Evolutionary conservation across 2,329 filamentous ascomycete genomes (phyloP).

Genomic region (Alternaria gansuensis): DNA sequence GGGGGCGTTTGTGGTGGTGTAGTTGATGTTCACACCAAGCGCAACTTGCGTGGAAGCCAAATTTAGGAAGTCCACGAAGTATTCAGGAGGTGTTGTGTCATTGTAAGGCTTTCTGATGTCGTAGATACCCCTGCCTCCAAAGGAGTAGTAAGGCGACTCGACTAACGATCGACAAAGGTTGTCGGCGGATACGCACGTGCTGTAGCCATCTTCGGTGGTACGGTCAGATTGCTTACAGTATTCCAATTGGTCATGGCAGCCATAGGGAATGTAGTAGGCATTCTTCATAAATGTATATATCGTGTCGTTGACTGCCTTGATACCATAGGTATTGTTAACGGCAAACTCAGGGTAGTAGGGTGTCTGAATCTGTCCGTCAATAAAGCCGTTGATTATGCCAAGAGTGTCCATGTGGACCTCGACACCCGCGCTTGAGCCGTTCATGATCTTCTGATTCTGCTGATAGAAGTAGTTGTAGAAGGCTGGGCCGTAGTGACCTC

Average conservation of each 20-base stretch:
- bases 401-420: slow-evolving; percentile 64
- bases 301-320: slow-evolving; percentile 59
- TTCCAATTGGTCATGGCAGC: slow-evolving; percentile 62
- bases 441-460: slow-evolving; percentile 63
- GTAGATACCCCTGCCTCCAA: slow-evolving; percentile 61
- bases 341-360: slow-evolving; percentile 61
- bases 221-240: slow-evolving; percentile 54
- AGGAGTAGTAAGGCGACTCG: slow-evolving; percentile 55
- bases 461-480: slow-evolving; percentile 67
- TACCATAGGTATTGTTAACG: slow-evolving; percentile 65
- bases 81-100: slow-evolving; percentile 63
- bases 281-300: slow-evolving; percentile 57
- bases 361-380: slow-evolving; percentile 61
- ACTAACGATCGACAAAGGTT: slow-evolving; percentile 56
- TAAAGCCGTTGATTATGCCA: slow-evolving; percentile 64
- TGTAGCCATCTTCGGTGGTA: slow-evolving; percentile 38
- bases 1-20: slow-evolving; percentile 54
- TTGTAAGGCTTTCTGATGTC: slow-evolving; percentile 62
- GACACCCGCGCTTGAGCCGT: slow-evolving; percentile 59
- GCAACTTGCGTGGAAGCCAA: slow-evolving; percentile 62
- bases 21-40: slow-evolving; percentile 64
- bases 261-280: slow-evolving; percentile 58
- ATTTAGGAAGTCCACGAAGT: slow-evolving; percentile 63
- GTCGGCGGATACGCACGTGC: slow-evolving; percentile 51
- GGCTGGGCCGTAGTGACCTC: slow-evolving; percentile 61